These are phyloP conservation scores for Endotrypanum monterogeii DNA, from an alignment of 208 protist species.

Conservation along the genomic window DNA sequence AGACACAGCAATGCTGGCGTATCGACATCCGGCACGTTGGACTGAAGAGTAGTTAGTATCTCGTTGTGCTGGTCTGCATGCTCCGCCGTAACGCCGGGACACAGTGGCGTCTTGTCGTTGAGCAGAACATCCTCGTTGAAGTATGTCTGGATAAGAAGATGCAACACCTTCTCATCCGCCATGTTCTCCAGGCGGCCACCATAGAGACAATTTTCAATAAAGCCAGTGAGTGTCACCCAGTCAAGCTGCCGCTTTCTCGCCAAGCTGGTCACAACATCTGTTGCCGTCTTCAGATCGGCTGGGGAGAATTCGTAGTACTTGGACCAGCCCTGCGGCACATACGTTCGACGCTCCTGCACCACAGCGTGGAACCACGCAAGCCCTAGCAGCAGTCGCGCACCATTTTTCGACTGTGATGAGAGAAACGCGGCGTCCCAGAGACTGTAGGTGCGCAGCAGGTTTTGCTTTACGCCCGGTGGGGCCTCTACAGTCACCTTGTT, in stretches of 20 bases:
- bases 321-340: slow-evolving; percentile 97
- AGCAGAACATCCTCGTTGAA: slow-evolving; percentile 72
- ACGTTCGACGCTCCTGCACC: slow-evolving; percentile 96
- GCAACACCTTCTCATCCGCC: slow-evolving; percentile 88
- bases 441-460: slow-evolving; percentile 94
- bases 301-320: slow-evolving; percentile 97
- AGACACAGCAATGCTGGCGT: slow-evolving; percentile 86
- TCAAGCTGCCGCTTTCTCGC: slow-evolving; percentile 50
- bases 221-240: slow-evolving; percentile 91
- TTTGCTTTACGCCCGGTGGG: slow-evolving; percentile 96
- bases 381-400: slow-evolving; percentile 88
- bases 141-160: slow-evolving; percentile 76
- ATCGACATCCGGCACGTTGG: slow-evolving; percentile 75
- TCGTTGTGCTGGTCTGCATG: slow-evolving; percentile 49
- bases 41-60: slow-evolving; percentile 57
- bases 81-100: slow-evolving; percentile 53
- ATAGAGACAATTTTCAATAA: slow-evolving; percentile 95
- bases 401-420: slow-evolving; percentile 33
- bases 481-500: slow-evolving; percentile 96
- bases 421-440: slow-evolving; percentile 79
- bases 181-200: slow-evolving; percentile 96
- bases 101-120: slow-evolving; percentile 35
- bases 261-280: slow-evolving; percentile 81
- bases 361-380: slow-evolving; percentile 97
- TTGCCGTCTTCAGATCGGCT: slow-evolving; percentile 93